Base-by-base conservation (phyloP, 2,329 filamentous ascomycete genomes). In the Sporothrix humicola region DNA sequence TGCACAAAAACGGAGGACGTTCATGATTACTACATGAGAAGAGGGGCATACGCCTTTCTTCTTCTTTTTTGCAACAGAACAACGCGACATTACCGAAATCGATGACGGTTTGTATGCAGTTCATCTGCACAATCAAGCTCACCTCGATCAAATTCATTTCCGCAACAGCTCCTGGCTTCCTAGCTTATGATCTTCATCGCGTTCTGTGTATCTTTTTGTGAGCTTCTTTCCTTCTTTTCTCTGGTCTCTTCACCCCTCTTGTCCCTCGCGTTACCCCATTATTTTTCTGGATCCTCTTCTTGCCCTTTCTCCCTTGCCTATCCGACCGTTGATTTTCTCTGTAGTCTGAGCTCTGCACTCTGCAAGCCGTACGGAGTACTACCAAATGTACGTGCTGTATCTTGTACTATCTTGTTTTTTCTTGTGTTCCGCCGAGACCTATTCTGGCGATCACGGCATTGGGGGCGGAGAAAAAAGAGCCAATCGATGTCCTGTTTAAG, bases 371-470 rank as follows among this genome's bases (percentile, higher is more conserved):
- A 37, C 31, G 31, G 31, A 37, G 7, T 37, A 7, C 7, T 37
- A 5, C 31, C 7, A 5, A 23, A 23, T 20, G 6, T 58, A 15
- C 56, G n/a, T 54, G 20, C 52, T 17, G 23, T 61, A 6, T 31
- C 15, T 8, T 12, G 20, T 9, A 8, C 12, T 50, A 5, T 68
- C 63, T 50, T 68, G 46, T 37, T 23, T 68, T 13, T 68, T 23
- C 65, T 68, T 12, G 37, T 71, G 56, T 71, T 46, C 23, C 69
- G 56, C 69, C 69, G 56, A 71, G 69, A 71, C 69, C 69, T 54
- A 20, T 61, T 44, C 63, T 37, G 69, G 42, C 26, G 69, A 71
- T 71, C 69, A 17, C 10, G 20, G 17, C 23, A n/a, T 1, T 42
- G 37, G 37, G 3, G 17, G 3, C n/a, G n/a, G 59, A 23, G 42